A percentile compares a stretch with the other conserved stretches of the same genome.
Evolutionary conservation across 2,329 filamentous ascomycete species (phyloP).

Genomic region (Sclerotinia trifoliorum): DNA sequence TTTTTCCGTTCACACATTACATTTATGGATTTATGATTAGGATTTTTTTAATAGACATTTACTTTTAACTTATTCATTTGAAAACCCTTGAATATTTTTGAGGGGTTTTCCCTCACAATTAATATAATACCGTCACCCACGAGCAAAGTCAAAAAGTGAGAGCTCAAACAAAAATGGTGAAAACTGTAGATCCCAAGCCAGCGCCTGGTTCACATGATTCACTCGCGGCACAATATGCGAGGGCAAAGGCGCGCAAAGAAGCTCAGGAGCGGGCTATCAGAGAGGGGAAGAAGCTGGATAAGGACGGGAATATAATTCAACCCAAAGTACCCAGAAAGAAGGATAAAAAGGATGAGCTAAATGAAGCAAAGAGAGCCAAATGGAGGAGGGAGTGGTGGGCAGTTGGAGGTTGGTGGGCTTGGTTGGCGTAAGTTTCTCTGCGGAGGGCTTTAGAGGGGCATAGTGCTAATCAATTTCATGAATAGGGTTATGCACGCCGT

Average conservation of each 20-base stretch:
- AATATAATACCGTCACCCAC: neutral
- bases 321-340: conserved; percentile 28
- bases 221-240: conserved; percentile 38
- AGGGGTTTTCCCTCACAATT: neutral
- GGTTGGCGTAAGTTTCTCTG: conserved; percentile 39
- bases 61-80: neutral
- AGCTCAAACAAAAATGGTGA: conserved; percentile 27
- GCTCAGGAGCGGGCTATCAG: conserved; percentile 32
- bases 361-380: conserved; percentile 34
- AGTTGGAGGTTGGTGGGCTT: conserved; percentile 37
- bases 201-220: conserved; percentile 36
- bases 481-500: conserved; percentile 62
- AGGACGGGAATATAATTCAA: conserved; percentile 18
- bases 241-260: conserved; percentile 38
- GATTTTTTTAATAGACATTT: neutral
- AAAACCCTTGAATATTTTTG: neutral
- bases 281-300: conserved; percentile 23
- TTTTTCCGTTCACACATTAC: neutral
- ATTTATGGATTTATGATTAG: neutral
- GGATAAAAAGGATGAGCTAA: conserved; percentile 33
- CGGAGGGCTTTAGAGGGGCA: neutral
- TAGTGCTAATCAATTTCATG: conserved; percentile 27
- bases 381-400: conserved; percentile 38
- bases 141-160: neutral
- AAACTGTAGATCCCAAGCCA: conserved; percentile 32